Conservation (phyloP, 331 rosid species). For the Quercus lobata region DNA sequence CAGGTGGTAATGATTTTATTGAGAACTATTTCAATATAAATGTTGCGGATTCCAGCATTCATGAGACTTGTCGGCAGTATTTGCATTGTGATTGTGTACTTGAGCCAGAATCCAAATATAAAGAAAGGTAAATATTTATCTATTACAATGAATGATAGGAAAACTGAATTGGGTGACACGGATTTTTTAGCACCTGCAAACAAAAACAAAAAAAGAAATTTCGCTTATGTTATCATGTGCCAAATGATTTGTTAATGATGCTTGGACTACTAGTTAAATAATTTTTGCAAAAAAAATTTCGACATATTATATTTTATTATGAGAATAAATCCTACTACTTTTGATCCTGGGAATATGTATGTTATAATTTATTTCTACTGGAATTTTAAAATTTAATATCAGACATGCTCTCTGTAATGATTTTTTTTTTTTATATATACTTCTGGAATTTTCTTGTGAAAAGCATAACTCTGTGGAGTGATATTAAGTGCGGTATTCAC, state of each 20-base stretch:
- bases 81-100: constrained; percentile 57
- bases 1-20: constrained; percentile 38
- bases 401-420: background rate
- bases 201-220: background rate
- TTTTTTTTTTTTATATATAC: no score
- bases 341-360: background rate
- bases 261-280: background rate
- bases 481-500: background rate
- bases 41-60: constrained; percentile 57
- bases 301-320: no score
- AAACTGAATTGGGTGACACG: constrained; percentile 12
- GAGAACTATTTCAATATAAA: constrained; percentile 55
- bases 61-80: constrained; percentile 57
- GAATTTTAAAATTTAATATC: background rate
- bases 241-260: background rate
- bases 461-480: background rate
- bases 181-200: background rate
- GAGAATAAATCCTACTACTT: no score
- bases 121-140: constrained; percentile 53
- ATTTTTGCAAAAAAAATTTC: no score
- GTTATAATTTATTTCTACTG: background rate
- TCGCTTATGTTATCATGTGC: background rate
- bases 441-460: background rate
- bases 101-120: constrained; percentile 35
- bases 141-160: constrained; percentile 2